These are phyloP conservation scores for Fusarium ambrosium DNA, from an alignment of 2,329 filamentous ascomycete genomes.

Conservation along the genomic window DNA sequence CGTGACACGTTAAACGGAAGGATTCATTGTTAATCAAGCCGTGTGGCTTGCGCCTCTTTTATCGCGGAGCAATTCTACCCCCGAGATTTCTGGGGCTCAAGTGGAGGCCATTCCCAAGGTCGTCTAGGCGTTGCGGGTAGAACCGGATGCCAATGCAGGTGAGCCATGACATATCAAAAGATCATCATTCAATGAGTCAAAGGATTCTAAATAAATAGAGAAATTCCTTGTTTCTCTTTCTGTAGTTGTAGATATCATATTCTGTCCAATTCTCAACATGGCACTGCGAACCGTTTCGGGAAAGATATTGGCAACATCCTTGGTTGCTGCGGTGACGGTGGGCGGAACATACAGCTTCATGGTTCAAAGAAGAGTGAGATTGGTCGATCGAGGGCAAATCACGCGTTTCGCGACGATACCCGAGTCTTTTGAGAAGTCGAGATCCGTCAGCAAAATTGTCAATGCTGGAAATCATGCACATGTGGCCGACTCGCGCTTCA, in stretches of 20 bases:
- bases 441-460: conserved; percentile 42
- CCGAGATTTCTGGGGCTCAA: conserved; percentile 7
- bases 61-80: conserved; percentile 9
- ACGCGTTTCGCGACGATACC: conserved; percentile 30
- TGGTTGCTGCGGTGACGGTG: conserved; percentile 17
- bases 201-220: background rate
- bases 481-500: conserved; percentile 42
- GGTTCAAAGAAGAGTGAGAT: conserved; percentile 25
- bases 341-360: conserved; percentile 36
- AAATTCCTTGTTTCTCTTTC: background rate
- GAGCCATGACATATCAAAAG: conserved; percentile 2
- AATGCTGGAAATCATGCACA: conserved; percentile 40
- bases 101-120: conserved; percentile 16
- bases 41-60: background rate
- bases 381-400: conserved; percentile 32
- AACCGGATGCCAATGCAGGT: conserved; percentile 25
- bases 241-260: background rate
- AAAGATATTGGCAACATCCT: conserved; percentile 32
- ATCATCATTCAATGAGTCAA: conserved; percentile 22
- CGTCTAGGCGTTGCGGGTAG: conserved; percentile 7
- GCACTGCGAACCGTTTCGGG: conserved; percentile 22
- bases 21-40: background rate
- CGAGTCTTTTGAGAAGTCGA: conserved; percentile 43
- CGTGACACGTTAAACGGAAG: background rate
- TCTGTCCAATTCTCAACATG: conserved; percentile 14